Evolutionary conservation across 2,329 filamentous ascomycete species (phyloP).

Genomic region (Talaromyces marneffei): DNA sequence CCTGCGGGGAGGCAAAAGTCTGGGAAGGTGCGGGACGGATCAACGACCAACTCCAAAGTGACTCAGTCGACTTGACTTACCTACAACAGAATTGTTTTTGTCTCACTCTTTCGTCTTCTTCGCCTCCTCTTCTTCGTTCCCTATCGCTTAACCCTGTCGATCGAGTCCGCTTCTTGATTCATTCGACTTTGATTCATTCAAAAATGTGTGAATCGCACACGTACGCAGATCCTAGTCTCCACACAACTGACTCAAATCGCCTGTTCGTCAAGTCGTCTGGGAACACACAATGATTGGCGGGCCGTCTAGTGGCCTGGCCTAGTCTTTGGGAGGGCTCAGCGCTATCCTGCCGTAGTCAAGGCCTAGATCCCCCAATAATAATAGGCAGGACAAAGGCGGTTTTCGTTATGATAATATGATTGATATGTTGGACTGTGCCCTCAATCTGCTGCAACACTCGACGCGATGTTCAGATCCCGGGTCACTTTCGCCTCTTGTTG

Average conservation of each 20-base stretch:
- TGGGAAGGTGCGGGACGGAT: conserved; percentile 3
- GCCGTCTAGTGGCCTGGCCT: neutral
- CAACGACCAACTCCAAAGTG: neutral
- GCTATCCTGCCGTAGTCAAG: neutral
- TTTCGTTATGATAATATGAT: neutral
- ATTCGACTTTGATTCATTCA: neutral
- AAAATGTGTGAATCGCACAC: neutral
- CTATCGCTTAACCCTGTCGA: conserved; percentile 4
- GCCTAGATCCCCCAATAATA: conserved; percentile 5
- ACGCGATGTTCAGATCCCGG: neutral
- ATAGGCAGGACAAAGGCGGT: neutral
- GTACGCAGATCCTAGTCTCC: neutral
- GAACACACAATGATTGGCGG: conserved; percentile 5
- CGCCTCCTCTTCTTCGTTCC: neutral
- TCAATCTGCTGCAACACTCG: neutral
- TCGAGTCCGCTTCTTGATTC: neutral
- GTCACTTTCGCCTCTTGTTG: neutral
- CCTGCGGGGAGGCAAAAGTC: neutral
- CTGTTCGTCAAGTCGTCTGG: neutral
- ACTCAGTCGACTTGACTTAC: conserved; percentile 9
- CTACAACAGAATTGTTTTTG: neutral
- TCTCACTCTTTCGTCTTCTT: neutral
- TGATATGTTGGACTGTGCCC: neutral
- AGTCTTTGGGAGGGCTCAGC: neutral
- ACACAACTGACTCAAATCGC: conserved; percentile 8